A percentile compares a stretch with the other conserved stretches of the same genome.
Evolutionary conservation across 2,329 filamentous ascomycete species (phyloP).

Genomic region (Plectosphaerella cucumerina): DNA sequence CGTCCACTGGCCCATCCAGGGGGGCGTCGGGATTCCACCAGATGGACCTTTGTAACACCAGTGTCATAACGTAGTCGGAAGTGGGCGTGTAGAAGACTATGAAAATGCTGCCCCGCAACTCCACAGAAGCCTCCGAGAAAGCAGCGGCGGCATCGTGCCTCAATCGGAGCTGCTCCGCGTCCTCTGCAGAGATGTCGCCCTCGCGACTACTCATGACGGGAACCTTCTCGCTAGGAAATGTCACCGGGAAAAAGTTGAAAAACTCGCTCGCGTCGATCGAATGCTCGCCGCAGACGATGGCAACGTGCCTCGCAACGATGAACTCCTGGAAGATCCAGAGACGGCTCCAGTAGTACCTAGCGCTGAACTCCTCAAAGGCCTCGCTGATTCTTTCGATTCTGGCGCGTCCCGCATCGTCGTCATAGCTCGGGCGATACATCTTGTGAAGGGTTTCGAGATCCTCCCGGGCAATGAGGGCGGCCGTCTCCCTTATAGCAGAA

Average conservation of each 20-base stretch:
- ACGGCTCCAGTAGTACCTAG: conserved; percentile 28
- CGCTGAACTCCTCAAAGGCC: conserved; percentile 17
- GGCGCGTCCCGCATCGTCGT: background rate
- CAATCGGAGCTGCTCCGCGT: too few relatives aligned
- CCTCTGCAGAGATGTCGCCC: too few relatives aligned
- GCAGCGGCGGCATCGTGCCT: too few relatives aligned
- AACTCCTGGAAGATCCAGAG: conserved; percentile 28
- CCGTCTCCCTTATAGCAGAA: background rate
- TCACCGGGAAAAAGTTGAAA: background rate
- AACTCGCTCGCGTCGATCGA: background rate
- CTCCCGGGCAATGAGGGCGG: background rate
- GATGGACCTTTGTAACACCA: too few relatives aligned
- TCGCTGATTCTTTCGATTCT: background rate
- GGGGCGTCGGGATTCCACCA: too few relatives aligned
- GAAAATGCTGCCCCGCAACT: too few relatives aligned
- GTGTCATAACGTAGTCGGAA: too few relatives aligned
- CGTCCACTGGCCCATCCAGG: too few relatives aligned
- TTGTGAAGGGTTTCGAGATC: background rate
- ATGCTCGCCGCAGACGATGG: conserved; percentile 19
- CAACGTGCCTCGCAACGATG: conserved; percentile 16
- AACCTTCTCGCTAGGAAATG: background rate
- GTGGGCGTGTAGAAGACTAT: too few relatives aligned
- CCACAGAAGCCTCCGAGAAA: too few relatives aligned
- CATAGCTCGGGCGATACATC: background rate
- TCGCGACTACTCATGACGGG: too few relatives aligned